A percentile compares a stretch with the other conserved stretches of the same genome.
phyloP scores from a whole-genome alignment of 2,329 filamentous ascomycete genomes.

The Xylariaceae sp. region DNA sequence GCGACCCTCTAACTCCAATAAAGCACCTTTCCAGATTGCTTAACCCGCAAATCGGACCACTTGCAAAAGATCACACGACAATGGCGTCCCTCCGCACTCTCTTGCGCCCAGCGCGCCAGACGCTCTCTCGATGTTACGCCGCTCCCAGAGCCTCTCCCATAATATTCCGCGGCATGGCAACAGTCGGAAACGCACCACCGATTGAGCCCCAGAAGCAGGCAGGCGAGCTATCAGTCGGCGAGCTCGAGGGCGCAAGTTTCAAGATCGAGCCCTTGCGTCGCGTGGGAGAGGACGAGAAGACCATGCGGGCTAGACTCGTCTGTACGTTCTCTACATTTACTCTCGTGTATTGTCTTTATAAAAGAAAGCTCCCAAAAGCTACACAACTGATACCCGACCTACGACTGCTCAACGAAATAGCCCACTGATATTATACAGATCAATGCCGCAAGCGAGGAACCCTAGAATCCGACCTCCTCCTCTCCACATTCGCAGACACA shows the following conservation, averaged over 20 bases:
- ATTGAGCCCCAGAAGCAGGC: constrained; percentile 28
- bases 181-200: constrained; percentile 26
- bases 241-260: constrained; percentile 83
- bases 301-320: constrained; percentile 81
- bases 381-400: no score
- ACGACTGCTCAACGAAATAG: no score
- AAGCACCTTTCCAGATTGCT: not conserved
- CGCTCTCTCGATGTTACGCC: constrained; percentile 1
- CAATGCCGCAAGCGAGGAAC: constrained; percentile 96
- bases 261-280: constrained; percentile 86
- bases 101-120: constrained; percentile 22
- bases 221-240: constrained; percentile 72
- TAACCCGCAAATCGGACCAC: not conserved
- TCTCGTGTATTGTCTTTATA: constrained; percentile 12
- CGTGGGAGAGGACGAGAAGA: constrained; percentile 77
- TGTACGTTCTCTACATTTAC: constrained; percentile 46
- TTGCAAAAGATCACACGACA: not conserved
- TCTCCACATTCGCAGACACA: constrained; percentile 87
- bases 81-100: constrained; percentile 25
- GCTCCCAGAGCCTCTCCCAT: constrained; percentile 18
- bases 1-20: not conserved
- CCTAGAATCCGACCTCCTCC: constrained; percentile 90
- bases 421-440: constrained; percentile 54
- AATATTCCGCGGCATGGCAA: constrained; percentile 17
- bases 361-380: not conserved